phyloP scores from a whole-genome alignment of 2,329 filamentous ascomycete genomes.

The Boeremia exigua region DNA sequence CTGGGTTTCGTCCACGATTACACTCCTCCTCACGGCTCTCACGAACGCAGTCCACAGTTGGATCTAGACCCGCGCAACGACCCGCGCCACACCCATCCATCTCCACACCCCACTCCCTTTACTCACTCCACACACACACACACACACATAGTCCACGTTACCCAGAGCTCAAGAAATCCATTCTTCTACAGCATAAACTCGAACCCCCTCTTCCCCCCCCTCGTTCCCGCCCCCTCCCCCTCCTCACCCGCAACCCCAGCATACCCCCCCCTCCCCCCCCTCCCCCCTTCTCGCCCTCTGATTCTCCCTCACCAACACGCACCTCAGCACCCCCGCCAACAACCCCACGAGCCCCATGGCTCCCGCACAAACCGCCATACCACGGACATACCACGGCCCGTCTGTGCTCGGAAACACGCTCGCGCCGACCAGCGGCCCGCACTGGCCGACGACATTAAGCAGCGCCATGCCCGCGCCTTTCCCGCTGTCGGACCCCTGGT shows the following conservation, averaged over 20 bases:
- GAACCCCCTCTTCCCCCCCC: conserved; percentile 24
- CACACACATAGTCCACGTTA: too few relatives aligned
- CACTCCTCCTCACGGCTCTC: too few relatives aligned
- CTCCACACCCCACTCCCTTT: too few relatives aligned
- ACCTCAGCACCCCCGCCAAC: conserved; percentile 52
- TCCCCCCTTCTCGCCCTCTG: conserved; percentile 11
- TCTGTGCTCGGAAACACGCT: conserved; percentile 60
- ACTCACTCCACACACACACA: too few relatives aligned
- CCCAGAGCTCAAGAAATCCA: too few relatives aligned
- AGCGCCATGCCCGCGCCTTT: conserved; percentile 80
- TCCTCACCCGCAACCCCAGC: conserved; percentile 25
- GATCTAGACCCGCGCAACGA: too few relatives aligned
- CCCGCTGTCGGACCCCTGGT: conserved; percentile 71
- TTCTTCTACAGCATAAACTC: conserved; percentile 36
- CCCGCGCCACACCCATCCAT: too few relatives aligned
- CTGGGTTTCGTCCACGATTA: too few relatives aligned
- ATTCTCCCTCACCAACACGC: conserved; percentile 46
- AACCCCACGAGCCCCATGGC: conserved; percentile 57
- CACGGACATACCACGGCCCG: conserved; percentile 56
- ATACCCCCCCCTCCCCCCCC: conserved; percentile 26
- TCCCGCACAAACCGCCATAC: conserved; percentile 58
- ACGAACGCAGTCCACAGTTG: too few relatives aligned
- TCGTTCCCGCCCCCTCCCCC: conserved; percentile 12
- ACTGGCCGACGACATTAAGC: conserved; percentile 81
- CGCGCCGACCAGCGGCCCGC: conserved; percentile 69